phyloP scores from a whole-genome alignment of 2,329 filamentous ascomycete genomes.

The Xylariomycetidae sp. region DNA sequence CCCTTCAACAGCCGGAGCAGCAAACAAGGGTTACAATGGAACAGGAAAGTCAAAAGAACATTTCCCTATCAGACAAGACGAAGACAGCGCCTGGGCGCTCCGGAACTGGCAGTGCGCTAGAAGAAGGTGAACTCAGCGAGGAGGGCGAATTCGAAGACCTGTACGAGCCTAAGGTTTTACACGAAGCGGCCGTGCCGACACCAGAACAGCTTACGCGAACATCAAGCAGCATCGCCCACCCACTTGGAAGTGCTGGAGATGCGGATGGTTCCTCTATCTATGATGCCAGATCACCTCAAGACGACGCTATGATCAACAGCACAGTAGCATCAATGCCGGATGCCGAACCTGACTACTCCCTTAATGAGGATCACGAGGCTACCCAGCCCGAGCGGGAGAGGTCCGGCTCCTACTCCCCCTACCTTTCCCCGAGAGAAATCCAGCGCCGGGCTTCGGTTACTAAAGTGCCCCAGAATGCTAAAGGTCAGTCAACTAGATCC shows the following conservation, averaged over 20 bases:
- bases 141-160: slow-evolving; percentile 53
- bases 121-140: slow-evolving; percentile 78
- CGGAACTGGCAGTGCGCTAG: slow-evolving; percentile 27
- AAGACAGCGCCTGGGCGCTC: no score
- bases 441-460: slow-evolving; percentile 21
- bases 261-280: slow-evolving; percentile 28
- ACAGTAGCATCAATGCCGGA: slow-evolving; percentile 15
- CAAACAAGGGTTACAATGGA: no score
- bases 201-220: slow-evolving; percentile 6
- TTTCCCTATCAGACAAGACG: background rate
- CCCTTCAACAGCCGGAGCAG: slow-evolving; percentile 1
- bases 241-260: slow-evolving; percentile 20
- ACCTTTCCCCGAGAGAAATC: slow-evolving; percentile 44
- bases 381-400: slow-evolving; percentile 32
- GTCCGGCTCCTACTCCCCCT: slow-evolving; percentile 48
- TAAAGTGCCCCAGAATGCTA: slow-evolving; percentile 14
- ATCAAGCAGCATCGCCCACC: slow-evolving; percentile 12
- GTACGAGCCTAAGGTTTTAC: slow-evolving; percentile 37
- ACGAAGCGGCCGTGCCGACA: slow-evolving; percentile 1
- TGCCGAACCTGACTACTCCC: slow-evolving; percentile 18
- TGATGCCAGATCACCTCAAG: slow-evolving; percentile 20
- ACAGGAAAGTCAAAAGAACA: no score
- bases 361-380: slow-evolving; percentile 21
- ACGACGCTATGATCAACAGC: slow-evolving; percentile 15
- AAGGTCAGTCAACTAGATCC: slow-evolving; percentile 14